These are phyloP conservation scores for Terfezia claveryi DNA, from an alignment of 495 filamentous ascomycete species.

Conservation along the genomic window DNA sequence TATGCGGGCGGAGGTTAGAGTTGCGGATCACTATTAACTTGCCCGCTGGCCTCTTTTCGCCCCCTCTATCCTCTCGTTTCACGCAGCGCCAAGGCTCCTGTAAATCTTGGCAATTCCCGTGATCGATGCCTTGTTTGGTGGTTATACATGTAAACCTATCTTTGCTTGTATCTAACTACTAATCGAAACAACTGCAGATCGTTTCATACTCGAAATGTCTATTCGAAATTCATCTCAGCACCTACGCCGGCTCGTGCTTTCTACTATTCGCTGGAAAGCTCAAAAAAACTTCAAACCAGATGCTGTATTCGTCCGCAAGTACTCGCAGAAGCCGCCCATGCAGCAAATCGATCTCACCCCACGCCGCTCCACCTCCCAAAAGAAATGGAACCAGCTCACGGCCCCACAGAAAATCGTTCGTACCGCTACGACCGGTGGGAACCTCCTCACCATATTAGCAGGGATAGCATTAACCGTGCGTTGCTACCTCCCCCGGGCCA, in stretches of 20 bases:
- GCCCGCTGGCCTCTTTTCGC: too few relatives aligned
- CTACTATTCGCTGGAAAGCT: constrained; percentile 24
- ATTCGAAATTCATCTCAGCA: not conserved
- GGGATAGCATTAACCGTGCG: constrained; percentile 56
- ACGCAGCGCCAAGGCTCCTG: too few relatives aligned
- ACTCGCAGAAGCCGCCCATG: not conserved
- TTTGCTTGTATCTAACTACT: too few relatives aligned
- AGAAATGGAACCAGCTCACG: constrained; percentile 58
- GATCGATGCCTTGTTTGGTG: too few relatives aligned
- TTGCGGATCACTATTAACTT: too few relatives aligned
- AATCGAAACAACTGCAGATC: too few relatives aligned
- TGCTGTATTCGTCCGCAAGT: not conserved
- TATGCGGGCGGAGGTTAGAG: too few relatives aligned
- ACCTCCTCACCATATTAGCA: constrained; percentile 52
- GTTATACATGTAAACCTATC: too few relatives aligned
- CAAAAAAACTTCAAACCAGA: constrained; percentile 25
- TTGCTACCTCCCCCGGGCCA: not conserved
- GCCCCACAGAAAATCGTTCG: constrained; percentile 57
- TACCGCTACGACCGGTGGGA: constrained; percentile 76
- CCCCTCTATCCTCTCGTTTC: too few relatives aligned
- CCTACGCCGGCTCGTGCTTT: constrained; percentile 28
- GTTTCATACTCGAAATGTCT: not conserved
- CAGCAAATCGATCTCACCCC: not conserved
- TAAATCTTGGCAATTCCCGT: too few relatives aligned
- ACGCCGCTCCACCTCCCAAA: constrained; percentile 7